Evolutionary conservation across 2,329 filamentous ascomycete species (phyloP).

Genomic region (Penicillium sp.): DNA sequence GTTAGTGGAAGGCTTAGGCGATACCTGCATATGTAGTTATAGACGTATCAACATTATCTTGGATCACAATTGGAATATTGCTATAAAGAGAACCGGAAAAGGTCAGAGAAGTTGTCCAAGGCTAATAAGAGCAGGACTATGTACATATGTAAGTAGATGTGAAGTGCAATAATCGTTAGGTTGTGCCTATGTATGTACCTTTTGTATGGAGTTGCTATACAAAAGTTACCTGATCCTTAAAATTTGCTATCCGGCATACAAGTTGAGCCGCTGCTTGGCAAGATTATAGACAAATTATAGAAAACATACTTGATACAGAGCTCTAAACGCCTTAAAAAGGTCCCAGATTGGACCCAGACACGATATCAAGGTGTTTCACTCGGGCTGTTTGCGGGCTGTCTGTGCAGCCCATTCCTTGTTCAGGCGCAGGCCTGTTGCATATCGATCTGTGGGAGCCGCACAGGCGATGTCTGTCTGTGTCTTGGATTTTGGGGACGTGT

Average conservation of each 20-base stretch:
- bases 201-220: neutral
- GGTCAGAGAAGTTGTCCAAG: neutral
- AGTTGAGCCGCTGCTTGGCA: too few relatives aligned
- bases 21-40: too few relatives aligned
- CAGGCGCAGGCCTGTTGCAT: slow-evolving; percentile 61
- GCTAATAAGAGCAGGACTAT: neutral
- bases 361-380: slow-evolving; percentile 21
- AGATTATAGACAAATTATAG: too few relatives aligned
- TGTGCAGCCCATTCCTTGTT: slow-evolving; percentile 70
- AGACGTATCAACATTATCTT: too few relatives aligned
- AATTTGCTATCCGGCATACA: neutral
- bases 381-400: slow-evolving; percentile 63
- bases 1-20: neutral
- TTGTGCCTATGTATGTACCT: neutral
- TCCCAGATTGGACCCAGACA: neutral
- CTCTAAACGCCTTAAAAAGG: neutral
- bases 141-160: neutral
- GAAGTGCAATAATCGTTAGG: neutral
- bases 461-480: slow-evolving; percentile 15
- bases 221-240: neutral
- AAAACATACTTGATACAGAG: neutral
- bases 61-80: neutral
- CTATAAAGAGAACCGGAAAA: neutral
- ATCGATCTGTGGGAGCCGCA: slow-evolving; percentile 49
- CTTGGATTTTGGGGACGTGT: neutral